Percentiles rank a stretch among this genome's conserved stretches.
Evolutionary conservation across 2,329 filamentous ascomycete genomes (phyloP).

Genomic region (Parastagonospora avenae): DNA sequence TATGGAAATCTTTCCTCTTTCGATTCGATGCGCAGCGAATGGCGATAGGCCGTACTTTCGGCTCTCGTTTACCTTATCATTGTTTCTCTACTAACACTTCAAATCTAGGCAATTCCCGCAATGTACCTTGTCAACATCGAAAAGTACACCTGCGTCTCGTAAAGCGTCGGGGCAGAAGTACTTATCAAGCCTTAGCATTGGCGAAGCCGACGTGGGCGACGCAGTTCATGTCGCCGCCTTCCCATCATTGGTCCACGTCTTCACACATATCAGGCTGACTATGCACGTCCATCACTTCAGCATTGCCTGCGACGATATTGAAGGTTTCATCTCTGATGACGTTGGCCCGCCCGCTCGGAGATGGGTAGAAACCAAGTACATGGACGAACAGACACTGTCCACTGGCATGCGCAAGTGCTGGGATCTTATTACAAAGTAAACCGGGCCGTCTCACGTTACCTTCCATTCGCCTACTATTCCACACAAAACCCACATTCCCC

Average conservation of each 20-base stretch:
- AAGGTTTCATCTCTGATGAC: constrained; percentile 12
- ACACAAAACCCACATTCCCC: constrained; percentile 16
- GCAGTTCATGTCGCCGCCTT: constrained; percentile 24
- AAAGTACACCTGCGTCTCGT: constrained; percentile 24
- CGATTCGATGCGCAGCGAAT: background rate
- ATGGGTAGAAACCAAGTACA: constrained; percentile 36
- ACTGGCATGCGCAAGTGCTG: constrained; percentile 47
- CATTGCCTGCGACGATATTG: constrained; percentile 16
- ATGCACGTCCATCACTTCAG: constrained; percentile 41
- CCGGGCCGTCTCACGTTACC: background rate
- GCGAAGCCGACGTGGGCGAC: constrained; percentile 18
- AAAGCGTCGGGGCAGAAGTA: constrained; percentile 29
- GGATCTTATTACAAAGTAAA: constrained; percentile 23
- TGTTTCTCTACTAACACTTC: constrained; percentile 12
- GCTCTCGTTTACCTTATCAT: constrained; percentile 1
- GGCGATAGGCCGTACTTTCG: constrained; percentile 4
- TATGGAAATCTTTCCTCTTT: background rate
- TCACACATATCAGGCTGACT: constrained; percentile 42
- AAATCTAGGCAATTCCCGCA: constrained; percentile 42
- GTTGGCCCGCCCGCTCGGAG: constrained; percentile 27
- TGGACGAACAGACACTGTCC: constrained; percentile 42
- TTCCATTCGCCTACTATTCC: background rate
- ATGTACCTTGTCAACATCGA: constrained; percentile 19
- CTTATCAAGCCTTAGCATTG: constrained; percentile 21
- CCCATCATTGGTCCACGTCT: constrained; percentile 40